Base-by-base conservation (phyloP, 2,329 filamentous ascomycete species). In the Huntiella bhutanensis region DNA sequence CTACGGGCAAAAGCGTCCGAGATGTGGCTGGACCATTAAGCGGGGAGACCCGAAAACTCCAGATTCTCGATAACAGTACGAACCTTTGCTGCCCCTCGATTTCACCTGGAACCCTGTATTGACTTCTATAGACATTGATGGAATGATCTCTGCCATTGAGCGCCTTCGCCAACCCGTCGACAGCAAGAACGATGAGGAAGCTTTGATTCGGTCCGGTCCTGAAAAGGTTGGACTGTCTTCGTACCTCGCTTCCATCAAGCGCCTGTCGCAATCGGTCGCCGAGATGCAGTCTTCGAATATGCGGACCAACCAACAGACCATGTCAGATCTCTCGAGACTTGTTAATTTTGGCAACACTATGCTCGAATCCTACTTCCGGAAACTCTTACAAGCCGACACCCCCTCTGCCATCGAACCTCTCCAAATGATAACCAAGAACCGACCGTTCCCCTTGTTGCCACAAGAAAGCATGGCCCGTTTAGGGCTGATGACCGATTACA, bases 1-100 rank as follows among this genome's bases (percentile, higher is more conserved):
- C 80, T 34, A 92, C 84, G 45, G 91, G 88, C 13, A 85, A 86
- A 63, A 87, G 82, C 50, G 86, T 96, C 15, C 80, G 85, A 56
- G 84, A 94, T 57, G 87, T 92, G 8, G 86, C 92, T 47, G 85
- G 85, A 1, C 91, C 91, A 6, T 80, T 98, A 37, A 92, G 87
- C 58, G 83, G 82, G 55, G 92, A 95, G 61, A 96, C 91, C 1
- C 82, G 85, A 61, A 80, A 78, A 52, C 70, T 96, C 16, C 91
- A 96, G 62, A 73, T 80, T n/a, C 75, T 92, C 33, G 86, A 83
- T 53, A 77, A 73, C 53, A 98, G 80, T 82, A 59, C 55, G 71
- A 61, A 8, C 17, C 15, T 11, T 28, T 16, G 4, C 22, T 37
- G n/a, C n/a, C 36, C 12, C 8, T 5, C 37, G 4, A 40, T 41